Base-by-base conservation (phyloP, 495 filamentous ascomycete genomes). In the Hypoxylon fuscum region DNA sequence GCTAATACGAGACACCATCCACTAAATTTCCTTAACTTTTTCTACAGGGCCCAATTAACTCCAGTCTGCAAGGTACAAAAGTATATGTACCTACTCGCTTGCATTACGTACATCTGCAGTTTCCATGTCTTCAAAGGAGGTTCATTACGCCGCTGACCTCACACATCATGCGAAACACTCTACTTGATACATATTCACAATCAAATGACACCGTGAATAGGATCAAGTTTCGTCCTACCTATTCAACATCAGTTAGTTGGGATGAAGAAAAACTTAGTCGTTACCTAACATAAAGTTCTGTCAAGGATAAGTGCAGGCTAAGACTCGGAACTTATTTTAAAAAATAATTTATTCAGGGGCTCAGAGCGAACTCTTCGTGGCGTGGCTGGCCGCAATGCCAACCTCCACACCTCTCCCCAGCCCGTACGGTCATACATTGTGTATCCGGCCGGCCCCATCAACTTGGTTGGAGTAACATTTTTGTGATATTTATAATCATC, bases 311-410 rank as follows among this genome's bases (percentile, higher is more conserved):
- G 21, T 11, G 15, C 22, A 17, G 42, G 22, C 25, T 20, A 31
- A 41, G 18, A 41, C 53, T 47, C 25, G 53, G 42, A 12, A 12
- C 14, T 32, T 15, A 56, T 46, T 63, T 56, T 41, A 53, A 46
- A 11, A 35, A n/a, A n/a, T n/a, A n/a, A n/a, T n/a, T n/a, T n/a
- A 47, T 54, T 53, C 61, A 64, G 48, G 61, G 61, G 54, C 61
- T 58, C 25, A 37, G 27, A 34, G n/a, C 32, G 22, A n/a, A 29
- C 10, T 22, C 46, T 31, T 64, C 48, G 61, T 64, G 61, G 61
- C 61, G 48, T 22, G 29, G 35, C 47, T 22, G 40, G 43, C 61
- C 61, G 48, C 55, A 64, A 54, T 45, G 12, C 21, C n/a, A 51
- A 35, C 44, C 15, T 52, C 38, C 40, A 53, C 48, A 23, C 52